Percentiles rank a stretch among this genome's conserved stretches.
Conservation (phyloP, 495 filamentous ascomycete genomes). For the Podospora pseudocomata region DNA sequence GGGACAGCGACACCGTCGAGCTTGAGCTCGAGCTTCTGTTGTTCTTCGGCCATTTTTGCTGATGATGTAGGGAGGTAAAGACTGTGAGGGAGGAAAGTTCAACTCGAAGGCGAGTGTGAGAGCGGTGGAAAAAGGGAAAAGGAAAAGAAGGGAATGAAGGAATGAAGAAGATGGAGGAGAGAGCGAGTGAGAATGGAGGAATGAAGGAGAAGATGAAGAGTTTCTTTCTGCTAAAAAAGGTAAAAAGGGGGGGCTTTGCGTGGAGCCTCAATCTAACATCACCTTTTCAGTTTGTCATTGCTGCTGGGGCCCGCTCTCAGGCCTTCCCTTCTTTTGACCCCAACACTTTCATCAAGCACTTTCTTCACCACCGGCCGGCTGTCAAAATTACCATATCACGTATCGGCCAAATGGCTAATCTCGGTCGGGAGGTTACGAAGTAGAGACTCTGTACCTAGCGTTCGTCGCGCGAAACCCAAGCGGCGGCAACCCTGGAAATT, state of each 20-base stretch:
- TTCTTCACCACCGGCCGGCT: neutral
- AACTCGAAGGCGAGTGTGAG: neutral
- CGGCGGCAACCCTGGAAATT: neutral
- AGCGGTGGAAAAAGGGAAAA: neutral
- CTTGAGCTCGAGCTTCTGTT: slow-evolving; percentile 1
- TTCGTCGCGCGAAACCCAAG: neutral
- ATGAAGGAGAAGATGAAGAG: neutral
- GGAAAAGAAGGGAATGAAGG: neutral
- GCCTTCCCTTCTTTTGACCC: neutral
- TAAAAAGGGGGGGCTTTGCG: neutral
- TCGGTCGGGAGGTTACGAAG: neutral
- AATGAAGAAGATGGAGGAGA: neutral
- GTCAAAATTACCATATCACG: neutral
- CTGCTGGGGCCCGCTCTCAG: neutral
- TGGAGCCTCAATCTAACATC: neutral
- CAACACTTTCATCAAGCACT: neutral
- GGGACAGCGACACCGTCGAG: neutral
- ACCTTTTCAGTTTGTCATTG: neutral
- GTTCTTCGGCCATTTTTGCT: neutral
- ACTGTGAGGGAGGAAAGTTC: neutral
- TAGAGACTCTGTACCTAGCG: neutral
- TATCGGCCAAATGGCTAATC: neutral
- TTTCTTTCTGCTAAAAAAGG: neutral
- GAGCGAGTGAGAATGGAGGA: neutral
- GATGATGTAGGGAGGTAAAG: neutral